These are phyloP conservation scores for Penicillium longicatenatum DNA, from an alignment of 495 filamentous ascomycete species.

Conservation along the genomic window DNA sequence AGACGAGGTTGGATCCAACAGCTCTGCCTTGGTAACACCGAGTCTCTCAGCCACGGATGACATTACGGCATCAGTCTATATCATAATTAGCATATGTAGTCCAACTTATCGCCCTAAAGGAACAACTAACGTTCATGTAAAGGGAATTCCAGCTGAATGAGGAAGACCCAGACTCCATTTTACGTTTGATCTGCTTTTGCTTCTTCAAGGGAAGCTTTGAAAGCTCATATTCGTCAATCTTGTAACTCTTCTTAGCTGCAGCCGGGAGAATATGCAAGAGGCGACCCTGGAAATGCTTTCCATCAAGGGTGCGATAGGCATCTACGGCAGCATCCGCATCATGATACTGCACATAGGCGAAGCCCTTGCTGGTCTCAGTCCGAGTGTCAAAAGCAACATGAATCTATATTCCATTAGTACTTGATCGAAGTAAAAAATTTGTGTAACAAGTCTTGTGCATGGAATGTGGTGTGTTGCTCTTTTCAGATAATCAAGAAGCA, in stretches of 20 bases:
- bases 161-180: conserved; percentile 69
- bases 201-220: conserved; percentile 92
- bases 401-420: conserved; percentile 61
- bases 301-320: conserved; percentile 75
- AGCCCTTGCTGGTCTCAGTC: conserved; percentile 73
- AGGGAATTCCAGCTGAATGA: conserved; percentile 96
- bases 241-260: conserved; percentile 73
- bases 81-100: conserved; percentile 26
- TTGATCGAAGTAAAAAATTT: conserved; percentile 25
- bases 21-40: conserved; percentile 82
- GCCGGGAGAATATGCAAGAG: conserved; percentile 87
- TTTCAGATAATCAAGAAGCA: conserved; percentile 66
- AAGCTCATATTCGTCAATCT: conserved; percentile 82
- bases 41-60: conserved; percentile 84
- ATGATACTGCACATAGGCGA: conserved; percentile 80
- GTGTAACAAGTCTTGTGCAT: conserved; percentile 35
- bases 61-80: conserved; percentile 82
- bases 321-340: conserved; percentile 70
- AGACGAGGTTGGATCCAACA: conserved; percentile 90
- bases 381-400: conserved; percentile 74
- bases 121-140: conserved; percentile 81
- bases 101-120: neutral
- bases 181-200: conserved; percentile 85
- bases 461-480: conserved; percentile 28
- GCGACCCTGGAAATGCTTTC: conserved; percentile 85